phyloP scores from a whole-genome alignment of 2,329 filamentous ascomycete genomes.

The Monilinia polystroma region DNA sequence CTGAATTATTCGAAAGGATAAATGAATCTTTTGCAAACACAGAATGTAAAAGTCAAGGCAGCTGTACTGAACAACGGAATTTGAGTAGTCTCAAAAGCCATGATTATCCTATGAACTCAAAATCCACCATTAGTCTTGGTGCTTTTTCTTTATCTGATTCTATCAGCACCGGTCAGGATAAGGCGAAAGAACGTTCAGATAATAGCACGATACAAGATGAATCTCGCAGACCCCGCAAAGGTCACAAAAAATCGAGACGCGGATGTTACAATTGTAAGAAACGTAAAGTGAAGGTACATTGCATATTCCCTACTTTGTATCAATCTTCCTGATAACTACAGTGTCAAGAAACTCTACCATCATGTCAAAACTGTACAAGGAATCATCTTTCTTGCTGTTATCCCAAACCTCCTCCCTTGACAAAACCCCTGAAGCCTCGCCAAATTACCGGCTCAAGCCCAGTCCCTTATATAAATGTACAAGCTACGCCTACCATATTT shows the following conservation, averaged over 20 bases:
- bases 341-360: conserved; percentile 13
- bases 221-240: background rate
- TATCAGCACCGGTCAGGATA: background rate
- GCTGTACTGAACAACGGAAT: background rate
- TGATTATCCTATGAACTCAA: background rate
- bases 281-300: conserved; percentile 2
- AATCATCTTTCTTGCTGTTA: conserved; percentile 8
- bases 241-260: conserved; percentile 13
- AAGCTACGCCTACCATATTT: background rate
- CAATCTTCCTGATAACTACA: background rate
- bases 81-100: background rate
- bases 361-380: conserved; percentile 5
- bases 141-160: background rate
- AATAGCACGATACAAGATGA: background rate
- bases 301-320: background rate
- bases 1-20: background rate
- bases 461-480: background rate
- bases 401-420: background rate
- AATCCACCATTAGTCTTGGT: background rate
- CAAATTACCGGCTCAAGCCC: background rate
- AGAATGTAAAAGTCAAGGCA: background rate
- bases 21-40: background rate
- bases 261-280: conserved; percentile 15
- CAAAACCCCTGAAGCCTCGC: background rate
- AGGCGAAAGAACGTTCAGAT: background rate